Evolutionary conservation across 139 green algal genomes (phyloP), one percentile per base, ranked within the genome.

Genomic region (Ettlia oleoabundans): DNA sequence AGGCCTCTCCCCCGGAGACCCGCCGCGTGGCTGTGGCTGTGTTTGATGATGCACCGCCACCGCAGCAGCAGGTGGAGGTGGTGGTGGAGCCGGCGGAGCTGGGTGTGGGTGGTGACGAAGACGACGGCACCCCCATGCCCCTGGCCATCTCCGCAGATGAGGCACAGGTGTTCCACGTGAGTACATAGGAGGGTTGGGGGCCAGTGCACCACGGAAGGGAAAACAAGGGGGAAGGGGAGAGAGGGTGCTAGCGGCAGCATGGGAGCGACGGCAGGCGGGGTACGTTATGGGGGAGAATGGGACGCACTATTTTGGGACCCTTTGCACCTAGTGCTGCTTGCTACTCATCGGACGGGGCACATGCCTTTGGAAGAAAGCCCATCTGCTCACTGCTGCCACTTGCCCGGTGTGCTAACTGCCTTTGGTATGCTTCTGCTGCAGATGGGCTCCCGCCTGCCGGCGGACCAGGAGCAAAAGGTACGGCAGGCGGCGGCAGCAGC

Each of bases 71-170:
- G 47, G 13, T 58, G 47, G 13, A 58, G 47, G 47, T 58, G 47
- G 15, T 58, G 47, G 47, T 15, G 47, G 47, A 10, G 47, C 47
- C 47, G 15, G 47, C 15, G 47, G 47, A 10, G 47, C 13, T 58
- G 13, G 13, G 13, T 10, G 13, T 58, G 47, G 47, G 13, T 58
- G 47, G 13, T 28, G 55, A 65, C 18, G 55, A 78, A 2, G 71
- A 78, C 3, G 71, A 78, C 52, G 51, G 58, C 71, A 78, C 71
- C 1, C 71, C 71, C 71, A 78, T 78, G 71, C 71, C 71, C 22
- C 32, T 78, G 47, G 71, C 28, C 71, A 78, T 78, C 71, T 38
- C 51, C 21, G 71, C 71, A 8, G 71, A 78, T 33, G 71, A 78
- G 32, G 52, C 71, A 6, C 43, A 78, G 9, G 41, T 66, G 30